phyloP scores from a whole-genome alignment of 2,329 filamentous ascomycete species.

The Daldinia eschscholtzii region DNA sequence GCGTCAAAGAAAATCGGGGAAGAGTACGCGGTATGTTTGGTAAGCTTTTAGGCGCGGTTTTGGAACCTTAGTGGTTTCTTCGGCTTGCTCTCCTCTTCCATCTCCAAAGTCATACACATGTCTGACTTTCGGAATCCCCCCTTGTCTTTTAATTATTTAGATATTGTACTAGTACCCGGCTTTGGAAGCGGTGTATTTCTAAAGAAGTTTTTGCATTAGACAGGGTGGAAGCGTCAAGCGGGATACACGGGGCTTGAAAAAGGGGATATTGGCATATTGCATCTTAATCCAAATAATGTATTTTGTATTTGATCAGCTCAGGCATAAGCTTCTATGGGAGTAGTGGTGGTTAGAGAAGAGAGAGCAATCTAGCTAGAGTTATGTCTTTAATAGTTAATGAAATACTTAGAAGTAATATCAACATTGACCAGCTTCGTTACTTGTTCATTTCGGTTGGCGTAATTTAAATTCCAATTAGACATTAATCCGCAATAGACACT shows the following conservation, averaged over 20 bases:
- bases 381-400: not conserved
- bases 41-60: constrained; percentile 65
- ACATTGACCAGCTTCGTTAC: not conserved
- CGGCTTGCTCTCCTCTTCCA: not conserved
- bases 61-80: constrained; percentile 52
- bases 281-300: not conserved
- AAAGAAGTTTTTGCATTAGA: constrained; percentile 21
- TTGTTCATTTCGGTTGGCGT: not conserved
- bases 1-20: constrained; percentile 70
- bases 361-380: not conserved
- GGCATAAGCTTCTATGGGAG: not conserved
- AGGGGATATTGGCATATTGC: constrained; percentile 1
- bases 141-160: not conserved
- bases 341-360: not conserved
- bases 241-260: constrained; percentile 18
- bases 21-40: constrained; percentile 78
- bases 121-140: too few species aligned
- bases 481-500: not conserved
- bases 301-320: not conserved
- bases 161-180: not conserved
- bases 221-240: constrained; percentile 13
- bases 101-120: not conserved
- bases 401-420: not conserved
- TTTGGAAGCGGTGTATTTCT: not conserved
- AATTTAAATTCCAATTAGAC: not conserved